Evolutionary conservation across 1,139 yeast species (phyloP).

Genomic region (Yamadazyma diddensiae): DNA sequence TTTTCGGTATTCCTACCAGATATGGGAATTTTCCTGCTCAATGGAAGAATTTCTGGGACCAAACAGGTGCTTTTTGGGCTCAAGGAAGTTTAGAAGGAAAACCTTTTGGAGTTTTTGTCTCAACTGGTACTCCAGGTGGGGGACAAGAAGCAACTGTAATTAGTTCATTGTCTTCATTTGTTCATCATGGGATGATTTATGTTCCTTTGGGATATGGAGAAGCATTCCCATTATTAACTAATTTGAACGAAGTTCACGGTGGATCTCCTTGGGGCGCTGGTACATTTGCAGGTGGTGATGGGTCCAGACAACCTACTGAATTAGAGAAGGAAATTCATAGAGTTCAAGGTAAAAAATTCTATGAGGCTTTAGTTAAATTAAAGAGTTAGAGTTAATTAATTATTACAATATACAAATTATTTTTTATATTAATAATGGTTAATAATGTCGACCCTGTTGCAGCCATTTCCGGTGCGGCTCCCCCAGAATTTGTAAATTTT

Average conservation of each 20-base stretch:
- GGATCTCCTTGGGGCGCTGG: slow-evolving; percentile 55
- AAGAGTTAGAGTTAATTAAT: slow-evolving; percentile 4
- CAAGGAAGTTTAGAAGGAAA: slow-evolving; percentile 44
- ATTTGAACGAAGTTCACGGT: slow-evolving; percentile 42
- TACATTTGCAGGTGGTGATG: slow-evolving; percentile 46
- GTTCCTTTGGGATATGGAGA: slow-evolving; percentile 46
- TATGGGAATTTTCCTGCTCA: slow-evolving; percentile 49
- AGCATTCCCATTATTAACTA: slow-evolving; percentile 32
- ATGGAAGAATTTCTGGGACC: slow-evolving; percentile 40
- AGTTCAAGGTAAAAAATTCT: slow-evolving; percentile 44
- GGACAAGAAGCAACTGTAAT: slow-evolving; percentile 46
- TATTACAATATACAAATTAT: too few relatives aligned
- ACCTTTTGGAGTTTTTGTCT: slow-evolving; percentile 44
- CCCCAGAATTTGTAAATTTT: too few relatives aligned
- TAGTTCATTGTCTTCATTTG: slow-evolving; percentile 32
- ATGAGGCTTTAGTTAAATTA: slow-evolving; percentile 23
- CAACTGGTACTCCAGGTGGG: slow-evolving; percentile 48
- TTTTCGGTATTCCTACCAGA: slow-evolving; percentile 53
- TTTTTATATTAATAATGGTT: too few relatives aligned
- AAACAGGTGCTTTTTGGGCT: slow-evolving; percentile 51
- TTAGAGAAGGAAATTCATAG: slow-evolving; percentile 38
- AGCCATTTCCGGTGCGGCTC: too few relatives aligned
- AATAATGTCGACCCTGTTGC: too few relatives aligned
- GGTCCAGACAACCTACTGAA: slow-evolving; percentile 42
- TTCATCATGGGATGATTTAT: slow-evolving; percentile 51